Evolutionary conservation across 2,329 filamentous ascomycete species (phyloP).

Genomic region (Sphaceloma murrayae): DNA sequence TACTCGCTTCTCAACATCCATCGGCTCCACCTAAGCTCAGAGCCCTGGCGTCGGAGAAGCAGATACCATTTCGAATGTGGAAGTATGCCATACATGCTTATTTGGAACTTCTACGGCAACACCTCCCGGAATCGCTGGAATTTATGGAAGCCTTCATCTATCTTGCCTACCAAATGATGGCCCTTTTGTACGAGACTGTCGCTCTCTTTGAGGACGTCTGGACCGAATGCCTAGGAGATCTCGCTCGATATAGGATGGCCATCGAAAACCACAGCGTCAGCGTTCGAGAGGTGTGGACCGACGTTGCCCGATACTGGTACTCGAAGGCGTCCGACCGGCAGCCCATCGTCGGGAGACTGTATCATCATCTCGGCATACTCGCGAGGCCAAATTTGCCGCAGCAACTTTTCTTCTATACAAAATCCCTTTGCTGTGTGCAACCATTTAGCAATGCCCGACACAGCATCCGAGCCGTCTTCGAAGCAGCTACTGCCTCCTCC

Average conservation of each 20-base stretch:
- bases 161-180: conserved; percentile 81
- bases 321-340: conserved; percentile 67
- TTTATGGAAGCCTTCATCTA: conserved; percentile 91
- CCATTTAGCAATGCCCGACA: conserved; percentile 61
- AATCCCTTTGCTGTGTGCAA: conserved; percentile 57
- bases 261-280: conserved; percentile 68
- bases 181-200: conserved; percentile 75
- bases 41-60: conserved; percentile 66
- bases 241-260: conserved; percentile 80
- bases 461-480: conserved; percentile 55
- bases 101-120: conserved; percentile 49
- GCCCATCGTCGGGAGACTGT: conserved; percentile 66
- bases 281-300: conserved; percentile 72
- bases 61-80: conserved; percentile 93
- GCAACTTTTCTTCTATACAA: conserved; percentile 63
- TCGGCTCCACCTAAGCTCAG: conserved; percentile 59
- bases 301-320: conserved; percentile 76
- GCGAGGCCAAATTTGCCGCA: conserved; percentile 59
- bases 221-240: conserved; percentile 85
- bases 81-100: conserved; percentile 64
- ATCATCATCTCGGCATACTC: conserved; percentile 79
- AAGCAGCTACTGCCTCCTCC: not conserved
- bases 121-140: conserved; percentile 66
- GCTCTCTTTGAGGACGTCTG: conserved; percentile 76
- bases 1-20: conserved; percentile 78